Evolutionary conservation across 1,284 basidiomycete genomes (phyloP), one percentile per base, ranked within the genome.

Genomic region (Ustilago vetiveriae): DNA sequence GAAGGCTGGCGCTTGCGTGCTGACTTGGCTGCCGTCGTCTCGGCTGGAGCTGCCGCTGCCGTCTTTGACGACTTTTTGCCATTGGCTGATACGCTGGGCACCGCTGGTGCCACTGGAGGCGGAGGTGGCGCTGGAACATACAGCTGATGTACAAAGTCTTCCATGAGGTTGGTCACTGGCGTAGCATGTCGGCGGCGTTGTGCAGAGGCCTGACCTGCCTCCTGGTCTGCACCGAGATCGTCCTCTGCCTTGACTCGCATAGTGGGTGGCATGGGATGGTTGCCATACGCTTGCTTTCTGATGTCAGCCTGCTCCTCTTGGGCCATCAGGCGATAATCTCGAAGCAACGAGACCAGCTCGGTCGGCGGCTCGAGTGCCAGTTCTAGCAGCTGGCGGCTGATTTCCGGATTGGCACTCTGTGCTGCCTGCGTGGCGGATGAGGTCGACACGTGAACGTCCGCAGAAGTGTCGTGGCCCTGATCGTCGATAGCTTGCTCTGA

Each of bases 311-410:
- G 54, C 43, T 60, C 40, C 4, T 29, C 30, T 16, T 53, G 43
- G 1, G 40, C 48, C 53, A 62, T 49, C 9, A 45, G 22, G 4
- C 37, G 49, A 36, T 74, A 73, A 21, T 75, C 57, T 22, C 53
- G 56, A 14, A 80, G 64, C 48, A 74, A 30, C 0, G 50, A 35
- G 14, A 79, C 26, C 5, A 78, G 35, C 6, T 26, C 32, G 2
- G 46, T 30, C 3, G 75, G 63, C 8, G 78, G 71, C 49, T 79
- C 78, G 6, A 75, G 41, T 3, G 65, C 57, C 6, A 66, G 44
- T 7, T 66, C 53, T 23, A 46, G 47, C 16, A 66, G 53, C 37
- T 57, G 42, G 1, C 42, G 40, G 3, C 24, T 40, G 2, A 37
- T 46, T 6, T 52, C 30, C 7, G 35, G 48, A 19, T 53, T 45